These are phyloP conservation scores for Colletotrichum falcatum DNA, from an alignment of 2,329 filamentous ascomycete species.

Conservation along the genomic window DNA sequence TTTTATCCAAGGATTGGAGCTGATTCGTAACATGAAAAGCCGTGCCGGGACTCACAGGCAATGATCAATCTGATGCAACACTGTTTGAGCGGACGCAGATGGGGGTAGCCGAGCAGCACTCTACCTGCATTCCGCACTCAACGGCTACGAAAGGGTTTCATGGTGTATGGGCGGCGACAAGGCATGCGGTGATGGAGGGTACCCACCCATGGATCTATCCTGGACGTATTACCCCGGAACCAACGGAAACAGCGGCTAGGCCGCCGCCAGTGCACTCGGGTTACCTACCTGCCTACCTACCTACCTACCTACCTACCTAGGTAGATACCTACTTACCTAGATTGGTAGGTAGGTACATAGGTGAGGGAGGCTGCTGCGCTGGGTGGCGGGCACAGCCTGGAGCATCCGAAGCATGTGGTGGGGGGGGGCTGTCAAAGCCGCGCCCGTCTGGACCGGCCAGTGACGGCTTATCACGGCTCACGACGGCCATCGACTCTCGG, in stretches of 20 bases:
- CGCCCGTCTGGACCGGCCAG: slow-evolving; percentile 49
- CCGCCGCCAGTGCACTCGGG: not conserved
- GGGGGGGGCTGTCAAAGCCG: slow-evolving; percentile 31
- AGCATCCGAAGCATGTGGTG: slow-evolving; percentile 35
- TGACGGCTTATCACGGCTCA: slow-evolving; percentile 56
- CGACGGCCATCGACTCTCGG: slow-evolving; percentile 33
- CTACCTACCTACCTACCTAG: no score
- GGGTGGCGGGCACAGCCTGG: slow-evolving; percentile 35
- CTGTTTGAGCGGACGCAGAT: slow-evolving; percentile 4
- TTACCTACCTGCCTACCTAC: slow-evolving; percentile 1
- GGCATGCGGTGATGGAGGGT: slow-evolving; percentile 20
- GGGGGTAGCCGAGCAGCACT: slow-evolving; percentile 2
- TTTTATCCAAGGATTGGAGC: not conserved
- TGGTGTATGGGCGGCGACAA: slow-evolving; percentile 11
- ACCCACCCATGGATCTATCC: slow-evolving; percentile 15
- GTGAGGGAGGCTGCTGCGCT: slow-evolving; percentile 1
- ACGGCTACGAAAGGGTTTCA: slow-evolving; percentile 40
- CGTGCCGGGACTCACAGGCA: not conserved
- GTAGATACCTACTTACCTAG: no score
- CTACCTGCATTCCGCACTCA: slow-evolving; percentile 35
- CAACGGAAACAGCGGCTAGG: slow-evolving; percentile 34
- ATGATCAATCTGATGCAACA: slow-evolving; percentile 22
- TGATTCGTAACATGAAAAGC: not conserved
- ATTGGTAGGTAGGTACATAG: no score
- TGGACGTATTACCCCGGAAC: slow-evolving; percentile 10